phyloP scores from a whole-genome alignment of 768 basidiomycete species.

The Leccinellum albellum region DNA sequence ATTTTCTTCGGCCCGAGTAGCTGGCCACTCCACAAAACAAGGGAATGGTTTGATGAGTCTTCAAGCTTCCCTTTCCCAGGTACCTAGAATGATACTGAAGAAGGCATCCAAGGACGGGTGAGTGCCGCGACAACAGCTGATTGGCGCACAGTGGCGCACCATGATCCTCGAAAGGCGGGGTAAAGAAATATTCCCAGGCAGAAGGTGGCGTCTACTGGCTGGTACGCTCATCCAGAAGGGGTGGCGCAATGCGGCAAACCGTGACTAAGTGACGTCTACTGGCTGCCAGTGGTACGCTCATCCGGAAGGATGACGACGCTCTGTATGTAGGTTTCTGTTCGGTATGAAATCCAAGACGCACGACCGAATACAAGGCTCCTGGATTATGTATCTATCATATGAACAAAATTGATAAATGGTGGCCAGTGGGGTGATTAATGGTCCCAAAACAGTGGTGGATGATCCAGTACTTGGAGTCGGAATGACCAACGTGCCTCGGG shows the following conservation, averaged over 20 bases:
- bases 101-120: neutral
- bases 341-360: too few species aligned
- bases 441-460: too few species aligned
- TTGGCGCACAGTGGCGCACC: neutral
- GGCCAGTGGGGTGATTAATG: too few species aligned
- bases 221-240: too few species aligned
- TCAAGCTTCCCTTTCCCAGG: neutral
- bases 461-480: too few species aligned
- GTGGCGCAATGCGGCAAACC: too few species aligned
- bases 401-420: neutral
- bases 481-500: neutral
- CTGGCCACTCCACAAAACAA: too few species aligned
- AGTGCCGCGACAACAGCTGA: neutral
- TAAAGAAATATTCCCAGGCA: neutral
- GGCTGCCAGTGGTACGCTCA: too few species aligned
- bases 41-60: too few species aligned
- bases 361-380: neutral
- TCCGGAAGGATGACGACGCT: neutral
- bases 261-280: too few species aligned
- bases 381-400: neutral
- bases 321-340: neutral
- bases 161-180: neutral
- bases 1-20: neutral
- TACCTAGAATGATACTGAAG: neutral
- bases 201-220: too few species aligned